A percentile compares a stretch with the other conserved stretches of the same genome.
Conservation (phyloP, 2,329 filamentous ascomycete species). For the Pestalotiopsis fici region DNA sequence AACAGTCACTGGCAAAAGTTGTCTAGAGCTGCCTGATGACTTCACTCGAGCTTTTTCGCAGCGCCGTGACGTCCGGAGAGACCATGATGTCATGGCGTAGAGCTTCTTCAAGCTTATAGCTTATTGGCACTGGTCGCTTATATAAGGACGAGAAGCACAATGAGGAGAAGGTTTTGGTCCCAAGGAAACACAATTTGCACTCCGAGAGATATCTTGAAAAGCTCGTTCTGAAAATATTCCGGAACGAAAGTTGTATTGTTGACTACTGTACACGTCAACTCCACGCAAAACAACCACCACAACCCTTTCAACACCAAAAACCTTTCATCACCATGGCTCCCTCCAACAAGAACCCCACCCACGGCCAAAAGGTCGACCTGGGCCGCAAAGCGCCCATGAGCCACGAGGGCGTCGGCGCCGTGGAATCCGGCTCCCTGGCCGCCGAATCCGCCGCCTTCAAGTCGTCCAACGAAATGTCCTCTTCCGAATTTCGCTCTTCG, state of each 20-base stretch:
- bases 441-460: constrained; percentile 63
- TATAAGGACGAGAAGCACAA: neutral
- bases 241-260: too few relatives aligned
- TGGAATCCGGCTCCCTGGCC: constrained; percentile 72
- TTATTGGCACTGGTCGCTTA: neutral
- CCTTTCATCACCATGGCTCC: constrained; percentile 6
- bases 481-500: constrained; percentile 41
- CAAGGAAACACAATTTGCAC: neutral
- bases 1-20: neutral
- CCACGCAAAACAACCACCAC: neutral
- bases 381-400: constrained; percentile 49
- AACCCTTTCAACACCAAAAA: neutral
- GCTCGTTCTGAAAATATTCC: too few relatives aligned
- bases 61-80: neutral
- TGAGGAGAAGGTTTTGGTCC: neutral
- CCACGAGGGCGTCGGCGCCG: constrained; percentile 63
- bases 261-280: too few relatives aligned
- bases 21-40: neutral
- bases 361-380: constrained; percentile 44
- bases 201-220: too few relatives aligned
- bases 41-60: neutral
- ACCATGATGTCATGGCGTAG: constrained; percentile 2
- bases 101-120: neutral
- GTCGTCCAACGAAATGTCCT: constrained; percentile 59
- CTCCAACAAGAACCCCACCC: constrained; percentile 22